These are phyloP conservation scores for Urochloa ruziziensis DNA, from an alignment of 176 grass and related monocot species.

Conservation along the genomic window DNA sequence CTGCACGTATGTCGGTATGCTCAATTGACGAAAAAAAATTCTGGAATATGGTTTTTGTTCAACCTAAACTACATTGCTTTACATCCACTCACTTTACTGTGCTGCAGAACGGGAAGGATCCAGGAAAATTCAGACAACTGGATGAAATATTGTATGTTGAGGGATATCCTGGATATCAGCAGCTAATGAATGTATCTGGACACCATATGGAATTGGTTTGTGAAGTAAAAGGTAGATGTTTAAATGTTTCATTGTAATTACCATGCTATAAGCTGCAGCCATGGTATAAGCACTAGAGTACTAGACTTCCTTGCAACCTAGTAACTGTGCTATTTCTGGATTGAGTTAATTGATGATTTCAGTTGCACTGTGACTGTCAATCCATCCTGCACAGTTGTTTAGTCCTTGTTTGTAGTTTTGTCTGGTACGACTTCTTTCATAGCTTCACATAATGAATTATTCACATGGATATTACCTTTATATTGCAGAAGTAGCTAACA, in stretches of 20 bases:
- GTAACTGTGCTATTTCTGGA: not conserved
- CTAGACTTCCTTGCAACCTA: not conserved
- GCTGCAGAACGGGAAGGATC: conserved; percentile 66
- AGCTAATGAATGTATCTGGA: conserved; percentile 63
- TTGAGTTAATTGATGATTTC: conserved; percentile 21
- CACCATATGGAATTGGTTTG: conserved; percentile 74
- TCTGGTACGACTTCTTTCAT: conserved; percentile 16
- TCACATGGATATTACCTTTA: conserved; percentile 29
- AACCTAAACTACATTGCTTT: conserved; percentile 1
- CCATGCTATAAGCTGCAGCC: not conserved
- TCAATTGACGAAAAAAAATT: not conserved
- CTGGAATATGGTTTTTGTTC: conserved; percentile 5
- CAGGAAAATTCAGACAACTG: conserved; percentile 83
- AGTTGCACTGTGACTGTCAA: not conserved
- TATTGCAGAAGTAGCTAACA: conserved; percentile 76
- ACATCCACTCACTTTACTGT: conserved; percentile 3
- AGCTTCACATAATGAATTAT: conserved; percentile 5
- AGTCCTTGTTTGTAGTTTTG: not conserved
- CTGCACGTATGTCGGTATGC: conserved; percentile 74
- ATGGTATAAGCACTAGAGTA: not conserved
- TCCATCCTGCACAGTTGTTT: not conserved
- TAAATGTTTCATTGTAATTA: conserved; percentile 16
- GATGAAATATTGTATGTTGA: conserved; percentile 93
- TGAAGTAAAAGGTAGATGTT: conserved; percentile 74
- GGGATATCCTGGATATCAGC: conserved; percentile 87